Evolutionary conservation across 1,139 yeast genomes (phyloP).

Genomic region (Pichia sp.): DNA sequence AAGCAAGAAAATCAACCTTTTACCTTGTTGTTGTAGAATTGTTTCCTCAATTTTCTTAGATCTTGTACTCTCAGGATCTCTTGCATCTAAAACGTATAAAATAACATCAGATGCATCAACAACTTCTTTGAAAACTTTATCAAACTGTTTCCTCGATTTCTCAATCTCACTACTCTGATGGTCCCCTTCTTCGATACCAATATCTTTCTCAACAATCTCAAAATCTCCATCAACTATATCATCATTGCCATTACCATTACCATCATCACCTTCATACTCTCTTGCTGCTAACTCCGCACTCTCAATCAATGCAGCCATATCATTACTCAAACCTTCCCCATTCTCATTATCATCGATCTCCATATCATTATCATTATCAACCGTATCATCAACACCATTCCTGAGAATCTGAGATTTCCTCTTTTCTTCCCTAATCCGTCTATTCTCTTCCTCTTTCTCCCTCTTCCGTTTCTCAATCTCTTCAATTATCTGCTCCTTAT

Average conservation of each 20-base stretch:
- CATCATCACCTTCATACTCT: conserved; percentile 52
- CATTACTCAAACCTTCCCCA: conserved; percentile 32
- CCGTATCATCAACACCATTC: conserved; percentile 8
- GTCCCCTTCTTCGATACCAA: conserved; percentile 28
- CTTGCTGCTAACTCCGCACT: conserved; percentile 85
- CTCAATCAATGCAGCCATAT: conserved; percentile 80
- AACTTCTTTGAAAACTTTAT: conserved; percentile 73
- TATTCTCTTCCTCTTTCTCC: conserved; percentile 54
- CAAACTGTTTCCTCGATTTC: conserved; percentile 86
- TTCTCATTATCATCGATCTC: conserved; percentile 35
- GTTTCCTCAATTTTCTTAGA: conserved; percentile 88
- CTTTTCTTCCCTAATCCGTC: conserved; percentile 25
- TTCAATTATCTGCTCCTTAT: conserved; percentile 72
- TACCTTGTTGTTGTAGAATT: conserved; percentile 70
- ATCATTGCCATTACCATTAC: conserved; percentile 29
- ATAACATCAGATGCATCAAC: conserved; percentile 88
- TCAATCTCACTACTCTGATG: conserved; percentile 48
- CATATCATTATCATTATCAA: conserved; percentile 35
- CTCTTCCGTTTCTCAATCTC: conserved; percentile 74
- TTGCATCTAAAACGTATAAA: conserved; percentile 87
- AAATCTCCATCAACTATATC: conserved; percentile 27
- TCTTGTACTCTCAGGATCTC: conserved; percentile 95
- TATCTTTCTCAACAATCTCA: conserved; percentile 47
- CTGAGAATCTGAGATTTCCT: conserved; percentile 37
- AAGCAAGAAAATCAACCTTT: conserved; percentile 75